Percentiles rank a stretch among this genome's conserved stretches.
Conservation (phyloP, 805 yeast species). For the Saccharomycopsis sp. region DNA sequence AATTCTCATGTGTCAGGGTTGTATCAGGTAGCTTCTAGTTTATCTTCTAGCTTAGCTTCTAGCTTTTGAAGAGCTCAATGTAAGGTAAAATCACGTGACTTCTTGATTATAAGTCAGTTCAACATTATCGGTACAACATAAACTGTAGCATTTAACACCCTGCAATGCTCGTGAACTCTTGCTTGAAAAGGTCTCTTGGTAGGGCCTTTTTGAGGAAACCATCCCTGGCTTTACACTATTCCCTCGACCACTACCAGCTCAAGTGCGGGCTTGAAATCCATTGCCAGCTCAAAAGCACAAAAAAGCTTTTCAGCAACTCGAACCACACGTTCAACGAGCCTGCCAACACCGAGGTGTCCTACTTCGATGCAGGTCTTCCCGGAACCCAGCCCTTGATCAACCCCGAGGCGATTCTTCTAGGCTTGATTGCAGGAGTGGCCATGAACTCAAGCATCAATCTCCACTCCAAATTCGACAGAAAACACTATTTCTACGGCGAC, state of each 20-base stretch:
- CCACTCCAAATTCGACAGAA: conserved; percentile 72
- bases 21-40: conserved; percentile 5
- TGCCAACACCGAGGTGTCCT: conserved; percentile 68
- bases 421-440: conserved; percentile 65
- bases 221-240: too few relatives aligned
- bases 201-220: too few relatives aligned
- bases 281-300: conserved; percentile 68
- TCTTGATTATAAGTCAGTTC: neutral
- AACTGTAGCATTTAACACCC: too few relatives aligned
- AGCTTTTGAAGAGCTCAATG: neutral
- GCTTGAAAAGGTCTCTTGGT: too few relatives aligned
- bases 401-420: conserved; percentile 60
- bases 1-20: conserved; percentile 9
- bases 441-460: conserved; percentile 49
- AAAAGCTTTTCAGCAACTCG: conserved; percentile 70
- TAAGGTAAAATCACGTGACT: neutral
- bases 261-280: conserved; percentile 92
- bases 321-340: conserved; percentile 35
- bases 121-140: too few relatives aligned
- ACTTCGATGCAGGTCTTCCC: conserved; percentile 79
- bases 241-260: conserved; percentile 30
- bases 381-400: conserved; percentile 86
- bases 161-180: too few relatives aligned
- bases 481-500: conserved; percentile 93
- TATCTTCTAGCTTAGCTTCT: neutral